Evolutionary conservation across 1,284 basidiomycete species (phyloP).

Genomic region (Marasmius fiardii): DNA sequence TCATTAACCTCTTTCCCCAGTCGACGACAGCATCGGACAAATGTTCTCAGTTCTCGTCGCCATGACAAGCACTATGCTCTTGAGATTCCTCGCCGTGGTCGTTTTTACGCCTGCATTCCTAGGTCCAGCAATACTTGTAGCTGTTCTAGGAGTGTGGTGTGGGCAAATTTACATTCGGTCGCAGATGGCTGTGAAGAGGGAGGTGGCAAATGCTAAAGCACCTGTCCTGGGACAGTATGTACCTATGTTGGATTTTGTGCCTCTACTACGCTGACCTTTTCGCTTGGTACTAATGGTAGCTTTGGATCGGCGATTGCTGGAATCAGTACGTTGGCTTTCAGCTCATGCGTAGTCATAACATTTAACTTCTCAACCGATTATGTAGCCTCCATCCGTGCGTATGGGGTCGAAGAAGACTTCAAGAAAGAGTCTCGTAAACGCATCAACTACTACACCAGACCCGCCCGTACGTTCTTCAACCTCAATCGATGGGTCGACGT

Average conservation of each 20-base stretch:
- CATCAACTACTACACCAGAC: conserved; percentile 37
- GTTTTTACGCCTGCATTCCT: conserved; percentile 38
- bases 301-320: conserved; percentile 70
- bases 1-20: conserved; percentile 27
- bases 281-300: no score
- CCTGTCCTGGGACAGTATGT: conserved; percentile 62
- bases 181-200: conserved; percentile 75
- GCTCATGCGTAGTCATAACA: neutral
- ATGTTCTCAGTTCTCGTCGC: conserved; percentile 37
- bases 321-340: conserved; percentile 40
- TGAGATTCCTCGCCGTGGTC: conserved; percentile 38
- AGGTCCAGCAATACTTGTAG: conserved; percentile 31
- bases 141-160: conserved; percentile 26
- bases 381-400: conserved; percentile 66
- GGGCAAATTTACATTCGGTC: conserved; percentile 62
- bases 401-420: conserved; percentile 44
- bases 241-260: neutral
- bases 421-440: conserved; percentile 30
- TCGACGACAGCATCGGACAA: conserved; percentile 5
- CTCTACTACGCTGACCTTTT: neutral
- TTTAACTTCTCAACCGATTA: neutral
- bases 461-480: conserved; percentile 37
- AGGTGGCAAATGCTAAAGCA: conserved; percentile 66
- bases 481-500: conserved; percentile 43
- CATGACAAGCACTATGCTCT: conserved; percentile 42